Conservation (phyloP, 495 filamentous ascomycete species). For the Annulohypoxylon nitens region DNA sequence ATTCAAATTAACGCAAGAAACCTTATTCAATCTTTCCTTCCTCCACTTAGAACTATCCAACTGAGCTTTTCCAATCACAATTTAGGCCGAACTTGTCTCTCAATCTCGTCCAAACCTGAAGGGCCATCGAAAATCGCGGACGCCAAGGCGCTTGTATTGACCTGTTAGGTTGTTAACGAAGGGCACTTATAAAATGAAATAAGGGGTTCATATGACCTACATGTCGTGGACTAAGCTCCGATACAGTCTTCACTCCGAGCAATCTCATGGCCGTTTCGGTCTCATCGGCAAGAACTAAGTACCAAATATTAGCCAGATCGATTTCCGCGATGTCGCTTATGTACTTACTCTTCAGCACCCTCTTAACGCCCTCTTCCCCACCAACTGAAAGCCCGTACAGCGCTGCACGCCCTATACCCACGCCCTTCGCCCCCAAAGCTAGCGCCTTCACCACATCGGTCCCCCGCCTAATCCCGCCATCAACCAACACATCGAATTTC, state of each 20-base stretch:
- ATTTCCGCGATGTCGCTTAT: slow-evolving; percentile 66
- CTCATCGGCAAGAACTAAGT: slow-evolving; percentile 41
- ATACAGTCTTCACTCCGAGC: slow-evolving; percentile 39
- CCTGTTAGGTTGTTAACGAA: slow-evolving; percentile 23
- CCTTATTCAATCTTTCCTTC: not conserved
- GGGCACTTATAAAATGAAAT: not conserved
- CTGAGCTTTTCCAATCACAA: slow-evolving; percentile 14
- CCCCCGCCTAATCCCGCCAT: slow-evolving; percentile 81
- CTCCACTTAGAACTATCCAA: not conserved
- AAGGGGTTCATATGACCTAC: slow-evolving; percentile 17
- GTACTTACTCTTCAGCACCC: slow-evolving; percentile 76
- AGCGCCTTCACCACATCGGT: slow-evolving; percentile 86
- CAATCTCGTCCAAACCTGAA: slow-evolving; percentile 34
- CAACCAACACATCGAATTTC: slow-evolving; percentile 78
- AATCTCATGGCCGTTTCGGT: slow-evolving; percentile 45
- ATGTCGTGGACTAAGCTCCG: slow-evolving; percentile 37
- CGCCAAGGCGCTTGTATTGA: slow-evolving; percentile 33
- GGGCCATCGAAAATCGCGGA: slow-evolving; percentile 34
- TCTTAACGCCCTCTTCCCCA: slow-evolving; percentile 78
- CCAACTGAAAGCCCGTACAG: slow-evolving; percentile 81
- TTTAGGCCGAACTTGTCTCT: slow-evolving; percentile 34
- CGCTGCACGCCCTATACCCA: slow-evolving; percentile 80
- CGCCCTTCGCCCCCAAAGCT: slow-evolving; percentile 79
- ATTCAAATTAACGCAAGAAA: not conserved
- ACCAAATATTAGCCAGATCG: slow-evolving; percentile 14